phyloP scores from a whole-genome alignment of 352 stramenopile genomes.

The Phytophthora hybrid region DNA sequence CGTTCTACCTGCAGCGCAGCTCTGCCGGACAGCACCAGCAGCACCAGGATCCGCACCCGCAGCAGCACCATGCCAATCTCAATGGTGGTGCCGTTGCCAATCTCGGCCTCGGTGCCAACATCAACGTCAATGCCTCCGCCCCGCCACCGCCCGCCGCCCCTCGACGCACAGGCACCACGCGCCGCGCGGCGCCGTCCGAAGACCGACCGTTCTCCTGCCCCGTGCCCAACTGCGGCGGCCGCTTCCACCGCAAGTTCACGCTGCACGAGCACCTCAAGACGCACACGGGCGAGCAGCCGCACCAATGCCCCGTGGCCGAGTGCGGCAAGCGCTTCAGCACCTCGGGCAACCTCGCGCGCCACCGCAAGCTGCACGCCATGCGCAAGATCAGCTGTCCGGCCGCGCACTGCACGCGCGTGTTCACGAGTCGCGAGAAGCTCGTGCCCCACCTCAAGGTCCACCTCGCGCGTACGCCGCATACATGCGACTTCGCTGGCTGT shows the following conservation, averaged over 20 bases:
- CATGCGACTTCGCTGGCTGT: slow-evolving; percentile 60
- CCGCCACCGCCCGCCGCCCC: slow-evolving; percentile 4
- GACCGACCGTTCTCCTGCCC: slow-evolving; percentile 47
- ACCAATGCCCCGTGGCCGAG: slow-evolving; percentile 62
- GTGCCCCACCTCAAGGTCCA: slow-evolving; percentile 62
- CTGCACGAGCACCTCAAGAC: slow-evolving; percentile 85
- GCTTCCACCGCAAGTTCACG: slow-evolving; percentile 83
- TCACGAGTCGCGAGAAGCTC: slow-evolving; percentile 60
- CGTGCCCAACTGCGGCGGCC: slow-evolving; percentile 50
- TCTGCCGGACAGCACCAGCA: slow-evolving; percentile 23
- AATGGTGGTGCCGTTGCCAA: slow-evolving; percentile 37
- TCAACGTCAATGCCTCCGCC: slow-evolving; percentile 24
- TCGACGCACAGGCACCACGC: slow-evolving; percentile 27
- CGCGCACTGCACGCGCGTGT: slow-evolving; percentile 50
- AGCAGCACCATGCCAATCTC: slow-evolving; percentile 37
- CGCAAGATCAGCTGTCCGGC: slow-evolving; percentile 55
- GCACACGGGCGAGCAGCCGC: slow-evolving; percentile 84
- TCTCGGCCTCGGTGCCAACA: slow-evolving; percentile 35
- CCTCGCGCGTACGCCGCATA: slow-evolving; percentile 56
- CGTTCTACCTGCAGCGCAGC: slow-evolving; percentile 50
- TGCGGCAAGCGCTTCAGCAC: slow-evolving; percentile 76
- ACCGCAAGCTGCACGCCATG: slow-evolving; percentile 59
- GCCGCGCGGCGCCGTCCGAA: slow-evolving; percentile 44
- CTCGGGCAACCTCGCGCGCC: slow-evolving; percentile 63
- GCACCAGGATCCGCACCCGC: slow-evolving; percentile 23